Evolutionary conservation across 2,329 filamentous ascomycete species (phyloP), one percentile per base, ranked within the genome.

Genomic region (Colletotrichum lupini): DNA sequence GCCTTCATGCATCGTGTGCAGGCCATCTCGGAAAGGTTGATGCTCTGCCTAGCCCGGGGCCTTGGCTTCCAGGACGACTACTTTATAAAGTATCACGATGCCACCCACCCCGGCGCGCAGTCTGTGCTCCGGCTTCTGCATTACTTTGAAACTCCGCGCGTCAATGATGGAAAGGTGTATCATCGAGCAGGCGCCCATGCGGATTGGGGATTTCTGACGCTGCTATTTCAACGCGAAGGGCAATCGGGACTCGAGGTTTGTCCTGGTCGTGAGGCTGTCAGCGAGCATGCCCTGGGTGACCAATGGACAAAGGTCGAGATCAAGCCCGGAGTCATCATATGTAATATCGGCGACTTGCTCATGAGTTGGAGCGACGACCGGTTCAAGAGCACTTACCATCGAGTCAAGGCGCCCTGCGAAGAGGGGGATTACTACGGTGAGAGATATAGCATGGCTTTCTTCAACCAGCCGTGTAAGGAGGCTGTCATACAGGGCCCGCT

Each of bases 301-400:
- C 81, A 80, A 0, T 93, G 91, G 91, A 92, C 90, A 11, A 89
- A 89, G 72, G 86, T 93, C n/a, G 86, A 89, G 74, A 88, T 88
- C 6, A 81, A 78, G 2, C 82, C 83, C 0, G 88, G 86, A 1
- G 87, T 87, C 73, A 89, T 91, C 68, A 87, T 93, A 9, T 92
- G 90, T 80, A 92, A 92, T 76, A 90, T 92, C 73, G 91, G 91
- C 4, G 91, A 93, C 77, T 82, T 92, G 67, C 83, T 93, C 19
- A 92, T 93, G 91, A 87, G 85, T 55, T 92, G 91, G 90, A 89
- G 86, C 32, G 91, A 92, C 77, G 91, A 92, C 79, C 86, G 90
- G 24, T 92, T 92, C 83, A 92, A 92, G 81, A 90, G 87, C 53
- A 92, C 90, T 0, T 90, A 91, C 66, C 91, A 92, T 80, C 86